phyloP scores from a whole-genome alignment of 768 basidiomycete genomes.

The Suillus occidentalis region DNA sequence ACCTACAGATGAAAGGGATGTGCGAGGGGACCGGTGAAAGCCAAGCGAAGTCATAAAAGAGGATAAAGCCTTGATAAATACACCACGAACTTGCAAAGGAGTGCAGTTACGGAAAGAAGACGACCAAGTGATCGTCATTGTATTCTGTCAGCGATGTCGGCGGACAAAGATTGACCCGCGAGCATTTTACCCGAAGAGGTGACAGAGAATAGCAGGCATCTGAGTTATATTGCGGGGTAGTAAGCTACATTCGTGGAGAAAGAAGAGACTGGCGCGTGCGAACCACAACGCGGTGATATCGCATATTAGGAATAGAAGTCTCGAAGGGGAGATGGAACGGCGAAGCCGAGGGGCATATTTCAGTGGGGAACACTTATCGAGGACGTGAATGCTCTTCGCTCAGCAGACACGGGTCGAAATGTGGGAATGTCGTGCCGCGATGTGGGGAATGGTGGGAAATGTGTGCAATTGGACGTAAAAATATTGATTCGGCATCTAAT shows the following conservation, averaged over 20 bases:
- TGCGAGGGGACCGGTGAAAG: background rate
- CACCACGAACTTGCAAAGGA: background rate
- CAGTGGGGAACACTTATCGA: slow-evolving; percentile 7
- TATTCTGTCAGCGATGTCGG: background rate
- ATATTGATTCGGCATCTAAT: slow-evolving; percentile 9
- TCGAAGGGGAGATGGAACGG: slow-evolving; percentile 20
- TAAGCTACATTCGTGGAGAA: slow-evolving; percentile 4
- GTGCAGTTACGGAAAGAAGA: background rate
- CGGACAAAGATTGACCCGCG: background rate
- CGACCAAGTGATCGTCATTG: background rate
- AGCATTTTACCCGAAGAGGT: background rate
- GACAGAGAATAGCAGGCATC: background rate
- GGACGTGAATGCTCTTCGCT: slow-evolving; percentile 11
- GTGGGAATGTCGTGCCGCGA: slow-evolving; percentile 17
- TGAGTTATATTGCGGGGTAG: slow-evolving; percentile 6
- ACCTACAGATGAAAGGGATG: background rate
- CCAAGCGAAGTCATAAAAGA: background rate
- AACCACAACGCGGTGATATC: slow-evolving; percentile 18
- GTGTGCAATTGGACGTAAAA: slow-evolving; percentile 10
- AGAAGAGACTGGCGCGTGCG: slow-evolving; percentile 6
- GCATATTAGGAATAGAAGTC: slow-evolving; percentile 19
- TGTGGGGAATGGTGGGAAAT: slow-evolving; percentile 27
- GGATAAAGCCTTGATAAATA: background rate
- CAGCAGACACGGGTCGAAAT: slow-evolving; percentile 13
- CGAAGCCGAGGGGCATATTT: slow-evolving; percentile 15